Evolutionary conservation across 2,329 filamentous ascomycete genomes (phyloP).

Genomic region (Curvularia eragrostidis): DNA sequence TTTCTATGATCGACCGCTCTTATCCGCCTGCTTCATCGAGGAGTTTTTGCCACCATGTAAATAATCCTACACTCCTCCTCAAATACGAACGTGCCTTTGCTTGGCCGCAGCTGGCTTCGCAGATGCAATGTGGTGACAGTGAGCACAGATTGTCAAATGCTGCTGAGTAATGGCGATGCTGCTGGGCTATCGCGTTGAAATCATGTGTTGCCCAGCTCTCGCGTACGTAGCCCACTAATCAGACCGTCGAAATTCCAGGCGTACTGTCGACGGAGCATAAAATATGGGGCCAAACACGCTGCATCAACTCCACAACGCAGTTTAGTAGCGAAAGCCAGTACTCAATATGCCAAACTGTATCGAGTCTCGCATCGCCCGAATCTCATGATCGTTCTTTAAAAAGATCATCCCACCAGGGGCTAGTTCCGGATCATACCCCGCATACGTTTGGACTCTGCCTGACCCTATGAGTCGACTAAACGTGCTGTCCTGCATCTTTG

Average conservation of each 20-base stretch:
- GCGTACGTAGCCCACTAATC: neutral
- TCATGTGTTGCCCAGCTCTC: too few relatives aligned
- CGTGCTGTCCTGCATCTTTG: neutral
- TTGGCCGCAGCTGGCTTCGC: neutral
- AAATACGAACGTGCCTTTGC: neutral
- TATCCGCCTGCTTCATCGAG: too few relatives aligned
- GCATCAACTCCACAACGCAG: neutral
- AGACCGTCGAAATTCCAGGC: neutral
- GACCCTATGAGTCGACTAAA: neutral
- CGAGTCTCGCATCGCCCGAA: neutral
- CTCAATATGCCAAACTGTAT: neutral
- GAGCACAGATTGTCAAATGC: neutral
- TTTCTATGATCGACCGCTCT: too few relatives aligned
- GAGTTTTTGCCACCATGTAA: too few relatives aligned
- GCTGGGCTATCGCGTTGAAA: neutral
- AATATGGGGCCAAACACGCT: neutral
- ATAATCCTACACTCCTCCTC: neutral
- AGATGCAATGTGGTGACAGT: neutral
- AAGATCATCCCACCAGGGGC: neutral
- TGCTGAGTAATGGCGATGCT: neutral
- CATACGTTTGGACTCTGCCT: neutral
- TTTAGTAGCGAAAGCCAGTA: neutral
- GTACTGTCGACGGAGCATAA: neutral
- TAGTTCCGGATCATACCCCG: neutral
- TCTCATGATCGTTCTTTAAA: neutral